Evolutionary conservation across 306 rosid genomes (phyloP).

Genomic region (Gleditsia sinensis): DNA sequence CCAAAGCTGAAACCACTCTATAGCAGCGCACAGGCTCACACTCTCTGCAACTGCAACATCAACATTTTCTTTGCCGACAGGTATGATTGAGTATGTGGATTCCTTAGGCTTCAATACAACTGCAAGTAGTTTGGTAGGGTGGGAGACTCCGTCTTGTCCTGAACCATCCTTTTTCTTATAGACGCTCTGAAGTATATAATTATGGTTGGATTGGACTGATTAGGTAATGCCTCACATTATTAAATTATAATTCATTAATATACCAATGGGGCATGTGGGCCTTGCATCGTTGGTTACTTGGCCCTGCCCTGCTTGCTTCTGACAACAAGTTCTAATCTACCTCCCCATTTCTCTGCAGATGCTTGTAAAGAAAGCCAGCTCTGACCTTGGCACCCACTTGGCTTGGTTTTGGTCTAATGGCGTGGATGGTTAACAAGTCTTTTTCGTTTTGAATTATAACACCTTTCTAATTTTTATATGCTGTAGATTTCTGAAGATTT

Average conservation of each 20-base stretch:
- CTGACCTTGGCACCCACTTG: constrained; percentile 21
- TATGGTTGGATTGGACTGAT: constrained; percentile 37
- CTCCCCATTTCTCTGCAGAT: constrained; percentile 6
- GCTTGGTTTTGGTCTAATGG: not conserved
- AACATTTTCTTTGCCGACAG: constrained; percentile 31
- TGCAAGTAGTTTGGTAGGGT: constrained; percentile 54
- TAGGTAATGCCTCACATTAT: constrained; percentile 36
- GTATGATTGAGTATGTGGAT: constrained; percentile 45
- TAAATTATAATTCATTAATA: not conserved
- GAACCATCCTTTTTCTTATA: constrained; percentile 1
- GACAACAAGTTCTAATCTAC: not conserved
- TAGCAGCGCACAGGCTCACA: not conserved
- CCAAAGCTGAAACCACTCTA: not conserved
- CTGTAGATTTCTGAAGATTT: not conserved
- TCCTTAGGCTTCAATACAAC: constrained; percentile 65
- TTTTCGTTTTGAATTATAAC: constrained; percentile 16
- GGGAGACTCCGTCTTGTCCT: constrained; percentile 36
- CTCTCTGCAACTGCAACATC: not conserved
- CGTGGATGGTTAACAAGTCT: constrained; percentile 20
- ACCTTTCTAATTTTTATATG: not conserved
- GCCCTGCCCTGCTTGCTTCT: constrained; percentile 2
- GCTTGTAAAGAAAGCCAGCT: constrained; percentile 25
- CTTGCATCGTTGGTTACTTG: constrained; percentile 1
- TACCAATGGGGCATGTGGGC: constrained; percentile 19
- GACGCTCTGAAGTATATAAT: not conserved